Conservation (phyloP, 805 yeast species). For the Schwanniomyces occidentalis region DNA sequence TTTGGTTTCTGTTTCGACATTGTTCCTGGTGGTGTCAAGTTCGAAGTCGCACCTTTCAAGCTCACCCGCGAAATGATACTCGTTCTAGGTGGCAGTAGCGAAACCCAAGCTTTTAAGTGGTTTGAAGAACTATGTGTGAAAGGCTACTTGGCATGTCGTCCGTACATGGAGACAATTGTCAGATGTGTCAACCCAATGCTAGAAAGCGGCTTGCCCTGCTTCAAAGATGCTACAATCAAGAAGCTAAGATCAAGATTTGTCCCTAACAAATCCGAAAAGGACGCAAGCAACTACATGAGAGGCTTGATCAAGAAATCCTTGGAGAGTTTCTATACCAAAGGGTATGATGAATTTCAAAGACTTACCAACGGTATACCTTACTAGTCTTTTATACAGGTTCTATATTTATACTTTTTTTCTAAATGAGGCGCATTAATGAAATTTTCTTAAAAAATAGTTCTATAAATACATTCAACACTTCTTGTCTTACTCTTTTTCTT, state of each 20-base stretch:
- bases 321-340: conserved; percentile 88
- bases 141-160: conserved; percentile 85
- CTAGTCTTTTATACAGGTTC: conserved; percentile 36
- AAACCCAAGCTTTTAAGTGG: conserved; percentile 87
- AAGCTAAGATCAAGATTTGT: conserved; percentile 78
- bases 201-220: conserved; percentile 94
- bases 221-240: conserved; percentile 83
- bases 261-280: conserved; percentile 75
- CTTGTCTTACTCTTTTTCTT: too few species aligned
- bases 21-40: conserved; percentile 97
- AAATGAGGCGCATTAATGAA: too few species aligned
- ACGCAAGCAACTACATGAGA: conserved; percentile 78
- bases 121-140: conserved; percentile 94
- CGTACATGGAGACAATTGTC: conserved; percentile 81
- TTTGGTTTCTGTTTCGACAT: conserved; percentile 98
- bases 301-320: conserved; percentile 74
- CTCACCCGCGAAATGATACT: conserved; percentile 93
- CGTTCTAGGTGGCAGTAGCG: conserved; percentile 89
- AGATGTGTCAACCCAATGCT: conserved; percentile 90
- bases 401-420: neutral
- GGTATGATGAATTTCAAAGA: conserved; percentile 96
- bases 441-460: too few species aligned
- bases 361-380: conserved; percentile 97
- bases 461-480: too few species aligned
- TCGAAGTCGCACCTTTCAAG: conserved; percentile 98